Evolutionary conservation across 495 filamentous ascomycete species (phyloP).

Genomic region (Lasiosphaeria hispida): DNA sequence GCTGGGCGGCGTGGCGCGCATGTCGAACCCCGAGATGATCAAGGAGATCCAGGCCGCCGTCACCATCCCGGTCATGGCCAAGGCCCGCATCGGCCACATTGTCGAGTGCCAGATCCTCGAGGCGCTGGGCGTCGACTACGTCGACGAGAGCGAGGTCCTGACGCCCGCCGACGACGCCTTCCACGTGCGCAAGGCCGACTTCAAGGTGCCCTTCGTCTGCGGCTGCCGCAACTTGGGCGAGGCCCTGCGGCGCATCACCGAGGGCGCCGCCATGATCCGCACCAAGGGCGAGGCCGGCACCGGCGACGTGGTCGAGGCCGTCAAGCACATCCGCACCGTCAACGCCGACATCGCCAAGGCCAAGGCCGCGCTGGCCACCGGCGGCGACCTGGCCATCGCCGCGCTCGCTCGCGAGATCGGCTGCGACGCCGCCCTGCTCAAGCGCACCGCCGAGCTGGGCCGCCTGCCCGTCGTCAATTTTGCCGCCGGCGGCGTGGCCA

Average conservation of each 20-base stretch:
- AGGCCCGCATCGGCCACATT: conserved; percentile 96
- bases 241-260: conserved; percentile 84
- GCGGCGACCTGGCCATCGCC: conserved; percentile 65
- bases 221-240: conserved; percentile 95
- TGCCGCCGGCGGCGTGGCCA: conserved; percentile 94
- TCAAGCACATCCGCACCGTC: conserved; percentile 92
- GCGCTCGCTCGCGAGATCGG: conserved; percentile 79
- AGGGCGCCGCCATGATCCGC: conserved; percentile 97
- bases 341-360: conserved; percentile 79
- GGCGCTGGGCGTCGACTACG: conserved; percentile 92
- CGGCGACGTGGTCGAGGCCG: conserved; percentile 96
- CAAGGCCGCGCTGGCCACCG: conserved; percentile 55
- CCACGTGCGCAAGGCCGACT: conserved; percentile 87
- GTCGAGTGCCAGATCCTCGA: conserved; percentile 99
- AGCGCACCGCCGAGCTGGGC: conserved; percentile 80
- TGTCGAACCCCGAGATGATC: conserved; percentile 96
- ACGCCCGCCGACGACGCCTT: conserved; percentile 87
- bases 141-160: conserved; percentile 95
- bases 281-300: conserved; percentile 98
- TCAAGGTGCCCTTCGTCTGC: conserved; percentile 90
- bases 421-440: conserved; percentile 70
- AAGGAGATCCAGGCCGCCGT: conserved; percentile 93
- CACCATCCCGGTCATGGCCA: conserved; percentile 99
- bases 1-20: conserved; percentile 90
- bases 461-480: conserved; percentile 97